Conservation (phyloP, 805 yeast species). For the Suhomyces emberorum region DNA sequence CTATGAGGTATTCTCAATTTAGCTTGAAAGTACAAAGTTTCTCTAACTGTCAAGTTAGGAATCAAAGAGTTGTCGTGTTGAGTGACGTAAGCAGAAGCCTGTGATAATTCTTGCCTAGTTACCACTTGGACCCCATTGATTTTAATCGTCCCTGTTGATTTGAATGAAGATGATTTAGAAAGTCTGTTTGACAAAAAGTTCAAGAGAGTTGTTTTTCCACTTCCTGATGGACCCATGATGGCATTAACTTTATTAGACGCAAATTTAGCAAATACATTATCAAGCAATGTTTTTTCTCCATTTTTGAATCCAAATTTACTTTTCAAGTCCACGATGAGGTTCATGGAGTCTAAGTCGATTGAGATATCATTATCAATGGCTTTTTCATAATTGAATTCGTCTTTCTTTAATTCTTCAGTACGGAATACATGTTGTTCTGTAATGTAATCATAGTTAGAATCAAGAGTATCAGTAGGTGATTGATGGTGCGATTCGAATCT, state of each 20-base stretch:
- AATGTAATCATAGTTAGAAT: neutral
- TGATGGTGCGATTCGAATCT: neutral
- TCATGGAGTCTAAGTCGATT: slow-evolving; percentile 6
- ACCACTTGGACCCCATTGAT: slow-evolving; percentile 27
- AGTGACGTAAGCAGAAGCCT: slow-evolving; percentile 67
- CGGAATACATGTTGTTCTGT: neutral
- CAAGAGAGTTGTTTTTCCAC: slow-evolving; percentile 69
- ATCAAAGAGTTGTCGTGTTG: slow-evolving; percentile 76
- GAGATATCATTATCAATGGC: neutral
- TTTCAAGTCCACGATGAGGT: slow-evolving; percentile 7
- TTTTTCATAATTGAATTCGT: neutral
- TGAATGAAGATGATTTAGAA: slow-evolving; percentile 17
- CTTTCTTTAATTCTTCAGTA: neutral
- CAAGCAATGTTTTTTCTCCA: slow-evolving; percentile 21
- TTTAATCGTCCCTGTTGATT: slow-evolving; percentile 22
- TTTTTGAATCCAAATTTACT: slow-evolving; percentile 1
- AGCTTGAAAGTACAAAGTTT: slow-evolving; percentile 73
- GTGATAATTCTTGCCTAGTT: slow-evolving; percentile 21
- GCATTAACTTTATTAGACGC: slow-evolving; percentile 59
- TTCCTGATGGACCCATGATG: slow-evolving; percentile 80
- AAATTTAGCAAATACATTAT: slow-evolving; percentile 49
- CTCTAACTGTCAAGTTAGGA: slow-evolving; percentile 71
- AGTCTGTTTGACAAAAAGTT: slow-evolving; percentile 62
- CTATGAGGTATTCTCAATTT: slow-evolving; percentile 58
- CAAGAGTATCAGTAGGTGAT: neutral